Conservation (phyloP, 2,329 filamentous ascomycete genomes). For the Orbilia ellipsospora region DNA sequence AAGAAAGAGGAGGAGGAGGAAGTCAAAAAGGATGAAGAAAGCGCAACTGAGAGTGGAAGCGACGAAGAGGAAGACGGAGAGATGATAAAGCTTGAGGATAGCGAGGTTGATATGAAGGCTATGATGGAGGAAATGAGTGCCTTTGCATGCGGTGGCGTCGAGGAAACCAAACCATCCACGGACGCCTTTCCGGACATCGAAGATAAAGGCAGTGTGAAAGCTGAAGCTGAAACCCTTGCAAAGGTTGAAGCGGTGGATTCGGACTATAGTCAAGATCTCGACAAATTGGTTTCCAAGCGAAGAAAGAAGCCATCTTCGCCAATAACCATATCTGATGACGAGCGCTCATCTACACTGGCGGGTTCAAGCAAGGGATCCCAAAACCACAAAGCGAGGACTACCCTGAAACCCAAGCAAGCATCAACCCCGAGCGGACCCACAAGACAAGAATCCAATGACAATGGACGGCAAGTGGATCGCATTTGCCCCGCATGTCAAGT, state of each 20-base stretch:
- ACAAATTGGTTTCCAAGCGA: background rate
- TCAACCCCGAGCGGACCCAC: background rate
- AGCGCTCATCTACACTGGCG: background rate
- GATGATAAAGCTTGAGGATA: constrained; percentile 70
- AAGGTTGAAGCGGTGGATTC: background rate
- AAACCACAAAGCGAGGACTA: background rate
- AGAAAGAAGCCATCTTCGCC: constrained; percentile 14
- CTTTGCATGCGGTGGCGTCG: constrained; percentile 28
- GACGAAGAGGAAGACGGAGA: constrained; percentile 63
- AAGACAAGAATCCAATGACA: background rate
- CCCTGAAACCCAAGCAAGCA: background rate
- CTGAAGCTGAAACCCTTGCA: background rate
- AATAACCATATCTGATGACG: constrained; percentile 24
- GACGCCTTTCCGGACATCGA: constrained; percentile 44
- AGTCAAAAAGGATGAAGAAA: constrained; percentile 59
- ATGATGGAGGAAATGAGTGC: constrained; percentile 76
- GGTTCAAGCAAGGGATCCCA: background rate
- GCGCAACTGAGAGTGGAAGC: constrained; percentile 63
- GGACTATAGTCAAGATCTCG: background rate
- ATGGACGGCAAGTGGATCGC: background rate
- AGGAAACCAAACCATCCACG: constrained; percentile 15
- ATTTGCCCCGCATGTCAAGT: constrained; percentile 76
- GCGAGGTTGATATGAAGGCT: constrained; percentile 69
- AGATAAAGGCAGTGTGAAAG: constrained; percentile 12
- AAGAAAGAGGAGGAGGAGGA: constrained; percentile 65